Evolutionary conservation across 2,329 filamentous ascomycete species (phyloP).

Genomic region (Pseudogymnoascus sp.): DNA sequence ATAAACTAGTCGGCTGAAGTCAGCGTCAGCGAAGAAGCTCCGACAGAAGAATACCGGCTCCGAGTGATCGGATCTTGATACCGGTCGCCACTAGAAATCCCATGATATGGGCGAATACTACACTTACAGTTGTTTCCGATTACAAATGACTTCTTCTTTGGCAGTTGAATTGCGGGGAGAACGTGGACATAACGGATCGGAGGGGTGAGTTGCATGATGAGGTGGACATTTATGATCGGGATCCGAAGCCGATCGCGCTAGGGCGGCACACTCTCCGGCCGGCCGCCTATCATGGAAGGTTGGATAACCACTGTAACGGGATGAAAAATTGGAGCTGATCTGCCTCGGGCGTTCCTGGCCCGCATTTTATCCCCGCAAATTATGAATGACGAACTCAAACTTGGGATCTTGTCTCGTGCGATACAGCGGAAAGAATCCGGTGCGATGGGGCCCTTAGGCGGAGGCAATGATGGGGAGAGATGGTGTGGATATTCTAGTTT

Average conservation of each 20-base stretch:
- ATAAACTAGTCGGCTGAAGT: neutral
- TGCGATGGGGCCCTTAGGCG: neutral
- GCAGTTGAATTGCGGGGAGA: conserved; percentile 4
- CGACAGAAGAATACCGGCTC: neutral
- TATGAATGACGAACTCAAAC: neutral
- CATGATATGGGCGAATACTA: neutral
- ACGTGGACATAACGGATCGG: neutral
- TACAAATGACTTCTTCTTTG: neutral
- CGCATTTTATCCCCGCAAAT: neutral
- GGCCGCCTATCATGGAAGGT: neutral
- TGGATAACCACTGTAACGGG: neutral
- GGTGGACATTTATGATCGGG: conserved; percentile 3
- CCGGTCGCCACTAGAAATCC: neutral
- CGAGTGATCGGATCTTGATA: neutral
- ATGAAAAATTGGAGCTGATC: neutral
- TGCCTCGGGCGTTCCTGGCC: neutral
- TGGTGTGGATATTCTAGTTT: neutral
- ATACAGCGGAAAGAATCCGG: conserved; percentile 1
- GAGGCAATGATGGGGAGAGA: neutral
- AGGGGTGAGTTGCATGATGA: neutral
- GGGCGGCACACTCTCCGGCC: neutral
- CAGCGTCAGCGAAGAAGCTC: neutral
- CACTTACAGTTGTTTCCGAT: neutral
- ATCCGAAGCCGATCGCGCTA: conserved; percentile 3
- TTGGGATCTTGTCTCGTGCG: neutral